Percentiles rank a stretch among this genome's conserved stretches.
phyloP scores from a whole-genome alignment of 2,329 filamentous ascomycete genomes.

The Aspergillus sp. region DNA sequence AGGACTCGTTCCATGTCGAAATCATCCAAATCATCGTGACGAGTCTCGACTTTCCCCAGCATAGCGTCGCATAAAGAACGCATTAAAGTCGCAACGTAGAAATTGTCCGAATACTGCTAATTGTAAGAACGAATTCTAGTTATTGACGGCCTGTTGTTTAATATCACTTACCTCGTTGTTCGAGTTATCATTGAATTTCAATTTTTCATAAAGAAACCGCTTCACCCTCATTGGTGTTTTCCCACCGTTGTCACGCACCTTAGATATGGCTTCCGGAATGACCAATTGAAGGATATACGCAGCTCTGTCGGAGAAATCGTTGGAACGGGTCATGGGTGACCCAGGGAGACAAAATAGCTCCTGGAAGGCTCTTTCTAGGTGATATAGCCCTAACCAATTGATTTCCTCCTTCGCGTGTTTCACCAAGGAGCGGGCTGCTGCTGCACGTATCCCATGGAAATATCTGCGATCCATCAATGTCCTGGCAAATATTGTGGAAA shows the following conservation, averaged over 20 bases:
- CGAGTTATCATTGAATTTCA: conserved; percentile 90
- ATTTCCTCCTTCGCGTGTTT: conserved; percentile 64
- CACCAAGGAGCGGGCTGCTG: conserved; percentile 72
- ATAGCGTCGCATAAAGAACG: conserved; percentile 51
- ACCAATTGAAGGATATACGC: conserved; percentile 77
- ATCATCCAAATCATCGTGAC: conserved; percentile 35
- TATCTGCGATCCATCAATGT: conserved; percentile 89
- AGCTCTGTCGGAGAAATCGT: conserved; percentile 82
- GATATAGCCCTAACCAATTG: conserved; percentile 70
- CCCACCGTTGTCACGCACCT: conserved; percentile 65
- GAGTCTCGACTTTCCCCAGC: conserved; percentile 34
- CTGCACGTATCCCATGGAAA: conserved; percentile 82
- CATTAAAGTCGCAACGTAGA: conserved; percentile 79
- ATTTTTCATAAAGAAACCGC: conserved; percentile 75
- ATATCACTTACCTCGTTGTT: conserved; percentile 53
- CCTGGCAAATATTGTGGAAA: conserved; percentile 79
- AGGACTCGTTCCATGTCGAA: conserved; percentile 41
- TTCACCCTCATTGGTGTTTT: conserved; percentile 72
- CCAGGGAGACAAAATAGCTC: conserved; percentile 79
- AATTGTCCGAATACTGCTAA: conserved; percentile 68
- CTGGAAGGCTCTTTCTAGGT: conserved; percentile 77
- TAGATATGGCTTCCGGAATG: conserved; percentile 72
- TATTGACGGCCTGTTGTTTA: not conserved
- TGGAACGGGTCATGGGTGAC: conserved; percentile 71
- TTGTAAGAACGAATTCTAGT: conserved; percentile 1